Conservation (phyloP, 805 yeast species). For the Wickerhamomyces rabaulensis region DNA sequence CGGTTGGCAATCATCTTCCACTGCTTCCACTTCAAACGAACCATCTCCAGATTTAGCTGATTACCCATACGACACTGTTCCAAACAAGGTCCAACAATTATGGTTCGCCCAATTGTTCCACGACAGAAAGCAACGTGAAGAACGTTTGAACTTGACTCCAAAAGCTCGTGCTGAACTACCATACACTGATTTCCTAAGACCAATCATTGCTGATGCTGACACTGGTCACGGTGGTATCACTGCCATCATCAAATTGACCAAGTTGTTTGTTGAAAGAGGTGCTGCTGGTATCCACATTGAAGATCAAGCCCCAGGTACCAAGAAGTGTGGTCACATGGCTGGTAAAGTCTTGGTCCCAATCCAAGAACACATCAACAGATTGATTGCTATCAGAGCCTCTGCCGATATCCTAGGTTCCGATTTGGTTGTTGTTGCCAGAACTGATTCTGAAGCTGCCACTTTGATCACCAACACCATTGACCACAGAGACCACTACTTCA, state of each 20-base stretch:
- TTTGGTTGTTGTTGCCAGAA: constrained; percentile 85
- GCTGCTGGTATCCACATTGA: constrained; percentile 99
- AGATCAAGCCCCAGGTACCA: constrained; percentile 98
- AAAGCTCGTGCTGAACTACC: constrained; percentile 66
- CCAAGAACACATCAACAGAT: constrained; percentile 93
- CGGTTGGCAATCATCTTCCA: constrained; percentile 98
- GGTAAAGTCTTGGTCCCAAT: constrained; percentile 97
- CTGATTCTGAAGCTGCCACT: constrained; percentile 97
- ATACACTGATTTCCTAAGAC: constrained; percentile 83
- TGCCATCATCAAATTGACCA: constrained; percentile 91
- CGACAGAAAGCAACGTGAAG: constrained; percentile 91
- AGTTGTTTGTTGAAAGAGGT: constrained; percentile 94
- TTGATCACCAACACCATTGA: constrained; percentile 91
- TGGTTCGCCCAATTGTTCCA: constrained; percentile 97
- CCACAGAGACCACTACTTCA: constrained; percentile 88
- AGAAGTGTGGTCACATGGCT: constrained; percentile 99
- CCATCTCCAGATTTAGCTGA: constrained; percentile 98
- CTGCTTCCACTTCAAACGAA: constrained; percentile 95
- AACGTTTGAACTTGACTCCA: constrained; percentile 45
- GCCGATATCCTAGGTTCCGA: constrained; percentile 92
- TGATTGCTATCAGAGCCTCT: constrained; percentile 89
- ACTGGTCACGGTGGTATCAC: constrained; percentile 99
- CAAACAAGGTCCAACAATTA: constrained; percentile 95
- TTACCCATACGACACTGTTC: constrained; percentile 98
- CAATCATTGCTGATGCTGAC: constrained; percentile 96